Evolutionary conservation across 129 eudicot species (phyloP), one percentile per base, ranked within the genome.

Genomic region (Artemisia argyi): DNA sequence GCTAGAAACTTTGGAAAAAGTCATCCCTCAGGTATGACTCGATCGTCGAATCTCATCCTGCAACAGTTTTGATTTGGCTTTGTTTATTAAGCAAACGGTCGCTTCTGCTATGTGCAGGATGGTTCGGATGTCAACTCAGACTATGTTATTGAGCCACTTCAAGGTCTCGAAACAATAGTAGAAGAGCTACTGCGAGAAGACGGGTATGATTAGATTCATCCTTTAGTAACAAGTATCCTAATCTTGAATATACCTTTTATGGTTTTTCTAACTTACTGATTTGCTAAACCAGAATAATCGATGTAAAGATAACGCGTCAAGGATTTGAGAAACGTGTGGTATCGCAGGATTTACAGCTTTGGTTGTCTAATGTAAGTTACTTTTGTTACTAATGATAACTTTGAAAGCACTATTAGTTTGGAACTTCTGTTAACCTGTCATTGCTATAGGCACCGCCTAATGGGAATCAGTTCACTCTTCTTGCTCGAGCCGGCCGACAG

Each of bases 401-500:
- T 19, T 42, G 53, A 61, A 24, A 55, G n/a, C 5, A 46, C 61
- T 15, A 28, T 28, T 3, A 28, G 30, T 3, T 28, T 28, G 3
- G 3, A 28, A 3, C 4, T 28, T 28, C 3, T 28, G 30, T 28
- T 28, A 2, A 28, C 30, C 30, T 28, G 0, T 4, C 30, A 28
- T 28, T 28, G 49, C 66, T 9, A 2, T 81, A 95, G 99, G 94
- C 93, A 16, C 99, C 91, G 13, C 83, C 99, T 8, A 67, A 51
- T 10, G 91, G 90, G 24, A 82, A 91, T 65, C 84, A 86, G 54
- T 88, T 81, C 80, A 88, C 91, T 17, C 87, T 95, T 70, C 96
- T 95, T 71, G 99, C 99, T 65, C 96, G 99, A 61, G 99, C 97
- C 15, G 99, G 99, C 64, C 76, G 99, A 86, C 97, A 95, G 84